Conservation (phyloP, 2,329 filamentous ascomycete genomes). For the Fusarium sp. region DNA sequence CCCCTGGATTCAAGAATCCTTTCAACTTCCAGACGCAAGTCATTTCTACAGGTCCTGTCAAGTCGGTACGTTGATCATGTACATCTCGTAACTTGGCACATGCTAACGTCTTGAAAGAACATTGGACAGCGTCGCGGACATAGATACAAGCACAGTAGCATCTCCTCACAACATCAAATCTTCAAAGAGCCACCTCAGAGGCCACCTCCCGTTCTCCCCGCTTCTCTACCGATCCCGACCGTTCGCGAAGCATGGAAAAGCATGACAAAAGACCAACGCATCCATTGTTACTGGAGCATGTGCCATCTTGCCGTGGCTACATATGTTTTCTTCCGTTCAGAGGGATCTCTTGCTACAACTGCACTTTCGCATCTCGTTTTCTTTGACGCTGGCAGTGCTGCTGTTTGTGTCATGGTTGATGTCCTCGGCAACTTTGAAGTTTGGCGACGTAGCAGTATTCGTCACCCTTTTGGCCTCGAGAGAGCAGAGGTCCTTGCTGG, state of each 20-base stretch:
- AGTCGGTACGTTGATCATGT: constrained; percentile 70
- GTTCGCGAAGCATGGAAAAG: constrained; percentile 87
- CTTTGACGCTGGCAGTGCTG: constrained; percentile 93
- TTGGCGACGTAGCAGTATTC: constrained; percentile 91
- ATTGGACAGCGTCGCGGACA: constrained; percentile 93
- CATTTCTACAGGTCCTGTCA: constrained; percentile 79
- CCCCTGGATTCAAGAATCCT: constrained; percentile 66
- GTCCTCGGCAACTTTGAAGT: constrained; percentile 97
- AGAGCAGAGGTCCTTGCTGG: constrained; percentile 93
- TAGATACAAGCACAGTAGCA: constrained; percentile 97
- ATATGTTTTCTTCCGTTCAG: constrained; percentile 86
- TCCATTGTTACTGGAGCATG: constrained; percentile 86
- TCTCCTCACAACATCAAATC: constrained; percentile 89
- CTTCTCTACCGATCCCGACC: constrained; percentile 92
- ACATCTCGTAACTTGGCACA: neutral
- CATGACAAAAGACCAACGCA: constrained; percentile 89
- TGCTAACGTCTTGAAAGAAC: constrained; percentile 65
- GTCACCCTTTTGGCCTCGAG: constrained; percentile 93
- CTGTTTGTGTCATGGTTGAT: constrained; percentile 91
- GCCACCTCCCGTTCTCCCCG: constrained; percentile 87
- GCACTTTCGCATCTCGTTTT: constrained; percentile 93
- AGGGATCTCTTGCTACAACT: constrained; percentile 89
- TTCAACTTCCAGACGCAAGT: constrained; percentile 95
- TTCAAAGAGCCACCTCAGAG: constrained; percentile 91
- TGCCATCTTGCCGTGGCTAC: constrained; percentile 87